Percentiles rank a stretch among this genome's conserved stretches.
Evolutionary conservation across 805 yeast genomes (phyloP).

Genomic region (Clavispora fructus): DNA sequence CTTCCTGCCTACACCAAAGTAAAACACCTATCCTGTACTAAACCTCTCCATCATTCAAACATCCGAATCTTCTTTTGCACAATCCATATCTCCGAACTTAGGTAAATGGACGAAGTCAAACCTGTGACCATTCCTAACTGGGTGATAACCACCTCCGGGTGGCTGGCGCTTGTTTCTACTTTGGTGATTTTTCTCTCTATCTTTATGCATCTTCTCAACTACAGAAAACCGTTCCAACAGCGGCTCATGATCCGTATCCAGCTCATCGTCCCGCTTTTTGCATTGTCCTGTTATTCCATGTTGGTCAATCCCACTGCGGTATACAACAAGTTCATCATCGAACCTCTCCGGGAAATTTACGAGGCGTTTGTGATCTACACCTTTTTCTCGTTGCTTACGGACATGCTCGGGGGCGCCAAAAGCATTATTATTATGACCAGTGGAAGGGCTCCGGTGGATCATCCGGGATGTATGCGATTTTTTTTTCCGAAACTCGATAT

Average conservation of each 20-base stretch:
- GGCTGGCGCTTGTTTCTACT: constrained; percentile 19
- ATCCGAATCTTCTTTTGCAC: not conserved
- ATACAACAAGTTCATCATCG: constrained; percentile 44
- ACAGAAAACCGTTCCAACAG: constrained; percentile 86
- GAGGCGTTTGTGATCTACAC: constrained; percentile 96
- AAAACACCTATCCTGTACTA: not conserved
- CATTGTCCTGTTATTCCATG: constrained; percentile 61
- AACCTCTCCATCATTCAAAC: not conserved
- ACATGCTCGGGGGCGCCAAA: constrained; percentile 88
- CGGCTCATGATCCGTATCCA: constrained; percentile 78
- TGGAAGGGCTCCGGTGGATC: constrained; percentile 66
- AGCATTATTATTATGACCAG: constrained; percentile 67
- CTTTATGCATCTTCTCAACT: constrained; percentile 46
- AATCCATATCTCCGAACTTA: not conserved
- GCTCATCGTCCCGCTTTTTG: constrained; percentile 75
- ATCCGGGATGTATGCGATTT: constrained; percentile 54
- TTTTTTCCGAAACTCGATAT: constrained; percentile 63
- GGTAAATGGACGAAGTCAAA: not conserved
- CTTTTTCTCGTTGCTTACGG: constrained; percentile 76
- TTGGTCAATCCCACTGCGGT: constrained; percentile 40
- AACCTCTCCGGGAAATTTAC: constrained; percentile 81
- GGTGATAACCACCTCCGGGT: constrained; percentile 16
- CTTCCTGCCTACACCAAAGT: not conserved
- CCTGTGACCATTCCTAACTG: constrained; percentile 14
- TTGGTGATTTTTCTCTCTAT: constrained; percentile 21